These are phyloP conservation scores for Iberis pinnata DNA, from an alignment of 345 rosid genomes.

Conservation along the genomic window DNA sequence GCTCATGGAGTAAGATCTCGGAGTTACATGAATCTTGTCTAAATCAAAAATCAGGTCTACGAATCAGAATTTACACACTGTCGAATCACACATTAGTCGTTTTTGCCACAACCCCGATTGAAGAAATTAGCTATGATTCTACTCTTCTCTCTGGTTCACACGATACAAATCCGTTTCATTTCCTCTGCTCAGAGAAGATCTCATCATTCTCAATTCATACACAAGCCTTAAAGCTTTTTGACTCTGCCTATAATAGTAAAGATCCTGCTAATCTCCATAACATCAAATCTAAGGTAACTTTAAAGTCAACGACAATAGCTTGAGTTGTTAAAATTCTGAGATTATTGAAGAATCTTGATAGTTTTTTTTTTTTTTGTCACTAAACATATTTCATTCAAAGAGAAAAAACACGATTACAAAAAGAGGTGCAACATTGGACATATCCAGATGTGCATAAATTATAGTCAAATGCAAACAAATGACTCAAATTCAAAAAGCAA, in stretches of 20 bases:
- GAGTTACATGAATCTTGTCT: conserved; percentile 16
- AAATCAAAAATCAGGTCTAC: conserved; percentile 5
- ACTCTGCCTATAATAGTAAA: background rate
- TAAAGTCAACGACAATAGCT: too few species aligned
- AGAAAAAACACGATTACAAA: too few species aligned
- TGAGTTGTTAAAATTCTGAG: too few species aligned
- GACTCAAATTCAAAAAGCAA: too few species aligned
- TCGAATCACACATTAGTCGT: conserved; percentile 18
- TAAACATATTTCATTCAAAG: too few species aligned
- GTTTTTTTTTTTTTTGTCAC: background rate
- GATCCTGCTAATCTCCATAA: conserved; percentile 31
- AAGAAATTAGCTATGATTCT: conserved; percentile 18
- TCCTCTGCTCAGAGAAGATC: conserved; percentile 33
- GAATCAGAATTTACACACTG: conserved; percentile 9
- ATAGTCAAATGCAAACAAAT: too few species aligned
- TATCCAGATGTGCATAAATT: too few species aligned
- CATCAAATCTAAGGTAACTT: conserved; percentile 39
- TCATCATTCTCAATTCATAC: conserved; percentile 37
- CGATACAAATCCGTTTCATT: conserved; percentile 30
- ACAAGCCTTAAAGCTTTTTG: conserved; percentile 38
- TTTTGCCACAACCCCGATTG: conserved; percentile 29
- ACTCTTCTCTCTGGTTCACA: conserved; percentile 8
- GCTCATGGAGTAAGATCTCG: conserved; percentile 37
- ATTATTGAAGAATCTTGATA: background rate
- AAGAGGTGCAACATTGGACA: too few species aligned